A percentile compares a stretch with the other conserved stretches of the same genome.
phyloP scores from a whole-genome alignment of 2,329 filamentous ascomycete species.

The Diaporthe aspalathi region DNA sequence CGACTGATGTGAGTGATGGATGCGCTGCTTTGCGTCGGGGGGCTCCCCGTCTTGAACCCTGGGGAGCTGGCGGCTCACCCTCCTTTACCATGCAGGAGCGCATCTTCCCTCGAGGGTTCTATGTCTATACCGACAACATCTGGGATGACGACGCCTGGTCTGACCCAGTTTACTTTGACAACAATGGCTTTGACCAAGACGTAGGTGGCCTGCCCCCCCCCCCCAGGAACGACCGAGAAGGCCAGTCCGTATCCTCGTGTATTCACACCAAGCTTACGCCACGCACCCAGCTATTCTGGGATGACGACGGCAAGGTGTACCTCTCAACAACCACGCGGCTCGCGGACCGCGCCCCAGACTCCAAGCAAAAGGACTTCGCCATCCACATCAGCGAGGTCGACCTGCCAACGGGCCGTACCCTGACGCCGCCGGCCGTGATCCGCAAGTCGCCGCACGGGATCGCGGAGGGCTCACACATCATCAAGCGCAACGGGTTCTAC shows the following conservation, averaged over 20 bases:
- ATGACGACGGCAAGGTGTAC: conserved; percentile 61
- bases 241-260: not conserved
- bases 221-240: not conserved
- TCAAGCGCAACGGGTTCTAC: conserved; percentile 50
- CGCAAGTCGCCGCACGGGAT: conserved; percentile 53
- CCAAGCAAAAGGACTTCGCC: conserved; percentile 62
- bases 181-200: conserved; percentile 65
- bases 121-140: conserved; percentile 64
- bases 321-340: conserved; percentile 57
- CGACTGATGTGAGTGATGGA: conserved; percentile 45
- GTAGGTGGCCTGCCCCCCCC: conserved; percentile 48
- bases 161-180: conserved; percentile 65
- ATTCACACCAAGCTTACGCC: not conserved
- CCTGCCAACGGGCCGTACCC: conserved; percentile 53
- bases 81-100: conserved; percentile 48
- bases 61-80: not conserved
- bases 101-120: conserved; percentile 65
- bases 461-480: conserved; percentile 56
- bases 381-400: conserved; percentile 60
- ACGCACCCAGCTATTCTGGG: conserved; percentile 56
- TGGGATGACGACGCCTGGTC: conserved; percentile 63
- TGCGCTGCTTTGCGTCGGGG: not conserved
- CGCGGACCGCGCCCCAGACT: conserved; percentile 49
- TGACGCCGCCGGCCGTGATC: conserved; percentile 51
- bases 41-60: not conserved